Base-by-base conservation (phyloP, 1,284 basidiomycete species). In the Heterobasidion occidentale region DNA sequence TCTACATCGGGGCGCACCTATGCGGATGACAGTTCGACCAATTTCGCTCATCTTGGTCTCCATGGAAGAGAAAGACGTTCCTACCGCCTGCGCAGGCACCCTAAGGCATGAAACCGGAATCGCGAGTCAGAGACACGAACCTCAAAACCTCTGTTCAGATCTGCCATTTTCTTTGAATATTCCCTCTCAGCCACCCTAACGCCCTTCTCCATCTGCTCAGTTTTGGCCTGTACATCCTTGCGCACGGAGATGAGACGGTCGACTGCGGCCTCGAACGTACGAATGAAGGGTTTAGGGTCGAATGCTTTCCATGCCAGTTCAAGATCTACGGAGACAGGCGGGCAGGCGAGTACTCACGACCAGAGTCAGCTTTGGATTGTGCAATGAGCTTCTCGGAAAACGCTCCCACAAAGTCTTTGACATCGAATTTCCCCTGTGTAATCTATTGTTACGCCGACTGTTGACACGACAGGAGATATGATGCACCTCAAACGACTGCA, bases 131-230 rank as follows among this genome's bases (percentile, higher is more conserved):
- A 5, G 57, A 38, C 14, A 68, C 79, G 52, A 63, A 89, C 93
- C 75, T 96, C 93, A 66, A 99, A 99, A 1, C 93, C 93, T 53
- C 86, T 86, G 67, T 94, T 92, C 33, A 99, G 78, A 61, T 98
- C 94, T 17, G 81, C 77, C 79, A 99, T 90, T 70, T 94, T 92
- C 73, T 90, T 91, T 1, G 92, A 90, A 68, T 99, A 99, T 63
- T 98, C 94, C 57, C 92, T 75, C 70, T 99, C 95, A 7, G 94
- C 88, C 1, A 90, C 83, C 52, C 91, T 81, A 14, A 98, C 95
- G 60, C 87, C 88, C 71, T 92, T 92, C 72, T 98, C 94, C 74
- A 97, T 88, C 65, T 90, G 87, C 67, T 94, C 89, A 0, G 92
- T 94, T 70, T 90, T 88, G 12, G 84, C 77, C 59, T 96, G 90